Evolutionary conservation across 208 protist genomes (phyloP).

Genomic region (Leptomonas pyrrhocoris): DNA sequence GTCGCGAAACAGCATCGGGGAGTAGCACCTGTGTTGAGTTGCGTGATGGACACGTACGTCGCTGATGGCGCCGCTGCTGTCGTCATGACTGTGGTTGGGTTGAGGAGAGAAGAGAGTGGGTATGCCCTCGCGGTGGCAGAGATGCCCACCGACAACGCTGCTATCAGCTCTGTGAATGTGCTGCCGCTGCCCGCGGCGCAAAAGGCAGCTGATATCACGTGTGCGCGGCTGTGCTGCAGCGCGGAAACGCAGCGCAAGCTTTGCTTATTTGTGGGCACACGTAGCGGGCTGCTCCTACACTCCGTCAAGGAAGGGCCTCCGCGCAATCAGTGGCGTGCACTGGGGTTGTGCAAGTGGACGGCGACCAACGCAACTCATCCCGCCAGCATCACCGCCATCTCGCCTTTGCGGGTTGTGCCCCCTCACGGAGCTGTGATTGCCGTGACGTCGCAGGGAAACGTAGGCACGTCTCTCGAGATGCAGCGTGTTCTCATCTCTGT

Average conservation of each 20-base stretch:
- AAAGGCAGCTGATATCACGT: slow-evolving; percentile 14
- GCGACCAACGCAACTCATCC: background rate
- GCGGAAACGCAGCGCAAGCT: background rate
- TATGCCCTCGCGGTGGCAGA: slow-evolving; percentile 13
- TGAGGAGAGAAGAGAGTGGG: background rate
- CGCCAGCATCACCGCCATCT: slow-evolving; percentile 27
- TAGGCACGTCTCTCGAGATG: background rate
- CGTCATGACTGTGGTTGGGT: background rate
- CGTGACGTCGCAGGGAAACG: background rate
- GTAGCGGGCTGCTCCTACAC: slow-evolving; percentile 13
- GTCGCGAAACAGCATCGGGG: background rate
- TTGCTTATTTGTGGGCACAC: slow-evolving; percentile 19
- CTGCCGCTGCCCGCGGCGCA: background rate
- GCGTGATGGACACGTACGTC: slow-evolving; percentile 14
- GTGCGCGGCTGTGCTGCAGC: slow-evolving; percentile 20
- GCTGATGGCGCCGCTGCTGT: background rate
- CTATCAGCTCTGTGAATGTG: background rate
- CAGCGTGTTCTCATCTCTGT: slow-evolving; percentile 10
- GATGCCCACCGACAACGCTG: background rate
- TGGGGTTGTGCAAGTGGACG: slow-evolving; percentile 18
- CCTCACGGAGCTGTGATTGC: background rate
- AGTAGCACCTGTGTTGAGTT: background rate
- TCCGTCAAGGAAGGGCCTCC: background rate
- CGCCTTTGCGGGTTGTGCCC: background rate
- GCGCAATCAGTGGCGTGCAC: slow-evolving; percentile 9